Evolutionary conservation across 441 rosid genomes (phyloP), one percentile per base, ranked within the genome.

Genomic region (Gossypium trilobum): DNA sequence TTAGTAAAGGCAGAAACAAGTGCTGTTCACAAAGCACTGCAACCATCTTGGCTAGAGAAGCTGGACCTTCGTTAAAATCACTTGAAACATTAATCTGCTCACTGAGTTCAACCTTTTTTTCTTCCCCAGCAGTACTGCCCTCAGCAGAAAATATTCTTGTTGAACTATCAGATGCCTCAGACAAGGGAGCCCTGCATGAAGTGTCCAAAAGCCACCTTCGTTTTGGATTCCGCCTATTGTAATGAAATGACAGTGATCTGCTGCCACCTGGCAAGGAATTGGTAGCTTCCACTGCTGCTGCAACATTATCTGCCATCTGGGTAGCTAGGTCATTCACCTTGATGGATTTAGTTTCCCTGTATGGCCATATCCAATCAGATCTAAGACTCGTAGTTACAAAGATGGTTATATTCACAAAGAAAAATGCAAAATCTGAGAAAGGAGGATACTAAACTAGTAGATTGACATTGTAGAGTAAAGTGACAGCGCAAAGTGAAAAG

Each of bases 301-400:
- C 85, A 74, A 90, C 91, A 84, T 87, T 90, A 80, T 85, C 85
- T 56, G 98, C 93, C 80, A 95, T 88, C 85, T 91, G 93, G 68
- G 90, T 85, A 71, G 97, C 91, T 80, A 93, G 80, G 85, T 91
- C 89, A 79, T 89, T 93, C 85, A 95, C 97, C 90, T 95, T 91
- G 85, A 95, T 91, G 74, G 89, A 90, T 69, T 97, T 86, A 58
- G 99, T 95, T 88, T 91, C 99, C 90, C 99, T 95, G 91, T 58
- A 79, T 83, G 76, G 10, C 68, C 52, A 60, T 68, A 71, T 61
- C 68, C 67, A 61, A 72, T 82, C 69, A 81, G 79, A 75, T 72
- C 46, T 27, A 75, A 68, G 58, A 66, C 22, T 60, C 73, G 20
- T 17, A 39, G 17, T 33, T 20, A 52, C 14, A 52, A 36, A 68